Evolutionary conservation across 345 rosid genomes (phyloP).

Genomic region (Moricandia moricandioides): DNA sequence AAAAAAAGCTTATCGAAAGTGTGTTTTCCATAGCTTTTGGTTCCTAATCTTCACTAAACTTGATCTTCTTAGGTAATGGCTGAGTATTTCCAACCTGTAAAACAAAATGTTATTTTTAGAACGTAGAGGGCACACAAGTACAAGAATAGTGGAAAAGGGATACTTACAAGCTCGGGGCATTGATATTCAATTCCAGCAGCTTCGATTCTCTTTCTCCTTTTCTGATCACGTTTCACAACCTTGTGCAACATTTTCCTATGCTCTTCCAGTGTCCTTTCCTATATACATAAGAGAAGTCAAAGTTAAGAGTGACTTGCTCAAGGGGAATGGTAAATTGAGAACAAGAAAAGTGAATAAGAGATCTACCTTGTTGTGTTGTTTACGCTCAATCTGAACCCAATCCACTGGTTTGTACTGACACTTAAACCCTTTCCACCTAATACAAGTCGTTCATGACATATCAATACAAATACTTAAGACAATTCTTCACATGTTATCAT

Average conservation of each 20-base stretch:
- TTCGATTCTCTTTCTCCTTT: conserved; percentile 62
- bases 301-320: not conserved
- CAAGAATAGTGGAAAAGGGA: not conserved
- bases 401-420: conserved; percentile 57
- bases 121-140: not conserved
- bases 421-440: conserved; percentile 84
- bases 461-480: not conserved
- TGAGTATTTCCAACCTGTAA: conserved; percentile 61
- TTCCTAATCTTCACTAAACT: conserved; percentile 59
- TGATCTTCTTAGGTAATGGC: conserved; percentile 73
- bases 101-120: not conserved
- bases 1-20: conserved; percentile 2
- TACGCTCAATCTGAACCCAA: conserved; percentile 56
- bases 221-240: conserved; percentile 63
- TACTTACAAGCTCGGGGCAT: conserved; percentile 87
- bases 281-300: conserved; percentile 15
- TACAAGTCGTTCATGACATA: not conserved
- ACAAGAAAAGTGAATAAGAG: not conserved
- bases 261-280: conserved; percentile 90
- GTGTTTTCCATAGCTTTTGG: conserved; percentile 9
- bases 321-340: no score
- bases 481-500: not conserved
- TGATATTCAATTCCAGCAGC: conserved; percentile 84
- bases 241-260: conserved; percentile 67
- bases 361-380: conserved; percentile 62